These are phyloP conservation scores for Globisporangium spiculum DNA, from an alignment of 352 stramenopile genomes.

Conservation along the genomic window DNA sequence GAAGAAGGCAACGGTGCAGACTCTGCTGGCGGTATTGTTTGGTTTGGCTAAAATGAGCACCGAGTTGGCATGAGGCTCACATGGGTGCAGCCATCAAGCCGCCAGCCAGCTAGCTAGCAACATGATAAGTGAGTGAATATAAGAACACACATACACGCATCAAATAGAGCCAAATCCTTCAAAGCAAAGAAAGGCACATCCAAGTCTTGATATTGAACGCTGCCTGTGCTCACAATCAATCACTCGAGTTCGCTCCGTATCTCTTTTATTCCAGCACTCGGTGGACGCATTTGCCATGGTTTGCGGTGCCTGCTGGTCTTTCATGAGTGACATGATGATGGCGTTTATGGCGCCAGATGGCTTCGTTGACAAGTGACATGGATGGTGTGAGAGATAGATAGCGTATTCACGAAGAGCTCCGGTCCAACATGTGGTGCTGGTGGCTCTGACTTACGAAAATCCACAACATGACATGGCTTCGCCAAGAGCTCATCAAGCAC, in stretches of 20 bases:
- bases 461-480: background rate
- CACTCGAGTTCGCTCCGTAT: background rate
- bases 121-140: constrained; percentile 2
- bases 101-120: background rate
- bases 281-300: background rate
- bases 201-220: too few species aligned
- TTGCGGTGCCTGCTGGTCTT: background rate
- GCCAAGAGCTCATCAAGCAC: too few species aligned
- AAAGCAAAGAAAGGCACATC: too few species aligned
- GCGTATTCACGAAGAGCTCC: background rate
- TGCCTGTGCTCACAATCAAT: background rate
- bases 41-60: too few species aligned
- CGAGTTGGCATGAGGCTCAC: too few species aligned
- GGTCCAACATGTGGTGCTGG: background rate
- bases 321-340: background rate
- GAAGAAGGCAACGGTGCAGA: background rate
- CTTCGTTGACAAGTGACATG: background rate
- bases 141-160: background rate
- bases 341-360: background rate
- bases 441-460: background rate
- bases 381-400: background rate
- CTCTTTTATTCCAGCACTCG: too few species aligned
- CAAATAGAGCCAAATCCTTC: background rate
- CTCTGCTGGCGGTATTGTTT: too few species aligned
- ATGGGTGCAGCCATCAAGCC: background rate